phyloP scores from a whole-genome alignment of 2,329 filamentous ascomycete species.

The Xylariaceae sp. region DNA sequence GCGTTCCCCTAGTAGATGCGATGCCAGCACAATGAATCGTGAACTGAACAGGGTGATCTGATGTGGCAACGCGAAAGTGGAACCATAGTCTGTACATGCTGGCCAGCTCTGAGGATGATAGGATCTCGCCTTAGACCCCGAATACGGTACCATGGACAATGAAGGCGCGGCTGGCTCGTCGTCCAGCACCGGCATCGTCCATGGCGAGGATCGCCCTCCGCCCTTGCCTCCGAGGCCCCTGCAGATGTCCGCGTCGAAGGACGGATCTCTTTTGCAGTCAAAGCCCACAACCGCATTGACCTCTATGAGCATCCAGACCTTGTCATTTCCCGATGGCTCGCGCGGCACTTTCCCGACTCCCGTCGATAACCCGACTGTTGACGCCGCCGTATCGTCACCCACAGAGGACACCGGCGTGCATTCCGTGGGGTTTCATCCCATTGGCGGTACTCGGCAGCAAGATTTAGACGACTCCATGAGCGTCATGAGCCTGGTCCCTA shows the following conservation, averaged over 20 bases:
- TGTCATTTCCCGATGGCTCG: constrained; percentile 67
- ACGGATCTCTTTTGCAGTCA: constrained; percentile 45
- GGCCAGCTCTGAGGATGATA: constrained; percentile 21
- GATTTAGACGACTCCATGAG: constrained; percentile 59
- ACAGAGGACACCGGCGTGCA: constrained; percentile 19
- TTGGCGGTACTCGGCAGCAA: constrained; percentile 39
- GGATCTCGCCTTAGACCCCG: constrained; percentile 7
- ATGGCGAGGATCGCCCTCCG: constrained; percentile 46
- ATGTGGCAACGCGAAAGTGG: constrained; percentile 9
- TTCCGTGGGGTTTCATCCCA: constrained; percentile 26
- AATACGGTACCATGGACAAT: constrained; percentile 30
- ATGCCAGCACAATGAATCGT: constrained; percentile 4
- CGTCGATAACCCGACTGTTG: constrained; percentile 34
- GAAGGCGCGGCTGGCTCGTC: constrained; percentile 32
- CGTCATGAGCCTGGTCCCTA: constrained; percentile 62
- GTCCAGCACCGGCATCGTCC: constrained; percentile 22
- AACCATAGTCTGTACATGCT: constrained; percentile 8
- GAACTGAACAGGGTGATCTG: constrained; percentile 1
- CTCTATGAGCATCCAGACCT: constrained; percentile 72
- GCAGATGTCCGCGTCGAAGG: constrained; percentile 20
- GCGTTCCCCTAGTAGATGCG: neutral
- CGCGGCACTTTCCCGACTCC: constrained; percentile 56
- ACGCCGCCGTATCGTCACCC: constrained; percentile 35
- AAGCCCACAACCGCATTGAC: constrained; percentile 82
- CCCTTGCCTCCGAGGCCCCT: constrained; percentile 52